phyloP scores from a whole-genome alignment of 2,329 filamentous ascomycete genomes.

The Pseudopyricularia javanii region DNA sequence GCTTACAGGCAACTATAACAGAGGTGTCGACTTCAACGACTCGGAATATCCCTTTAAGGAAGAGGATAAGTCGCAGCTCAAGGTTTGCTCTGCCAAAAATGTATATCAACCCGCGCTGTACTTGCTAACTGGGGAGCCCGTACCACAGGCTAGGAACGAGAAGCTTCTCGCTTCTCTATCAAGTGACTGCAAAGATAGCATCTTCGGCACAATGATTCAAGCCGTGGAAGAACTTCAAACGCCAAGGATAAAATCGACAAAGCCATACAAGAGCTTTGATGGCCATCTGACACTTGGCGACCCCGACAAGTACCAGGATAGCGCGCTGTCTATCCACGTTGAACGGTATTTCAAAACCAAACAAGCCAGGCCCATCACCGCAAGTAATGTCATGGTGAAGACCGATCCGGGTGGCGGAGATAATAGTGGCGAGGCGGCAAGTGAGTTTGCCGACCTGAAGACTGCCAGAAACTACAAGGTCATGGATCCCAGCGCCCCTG shows the following conservation, averaged over 20 bases:
- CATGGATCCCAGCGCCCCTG: constrained; percentile 59
- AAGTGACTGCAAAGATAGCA: constrained; percentile 53
- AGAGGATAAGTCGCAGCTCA: constrained; percentile 63
- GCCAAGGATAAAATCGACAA: constrained; percentile 64
- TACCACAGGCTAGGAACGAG: constrained; percentile 57
- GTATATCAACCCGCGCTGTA: background rate
- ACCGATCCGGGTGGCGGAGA: constrained; percentile 29
- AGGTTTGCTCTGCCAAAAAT: constrained; percentile 32
- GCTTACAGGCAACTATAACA: constrained; percentile 18
- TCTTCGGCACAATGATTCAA: constrained; percentile 75
- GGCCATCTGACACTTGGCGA: constrained; percentile 73
- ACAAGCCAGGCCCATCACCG: constrained; percentile 58
- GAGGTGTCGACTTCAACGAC: constrained; percentile 90
- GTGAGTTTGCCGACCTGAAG: constrained; percentile 55
- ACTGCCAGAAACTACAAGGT: constrained; percentile 72
- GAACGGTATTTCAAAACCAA: constrained; percentile 86
- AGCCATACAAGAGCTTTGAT: constrained; percentile 67
- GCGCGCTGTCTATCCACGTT: constrained; percentile 70
- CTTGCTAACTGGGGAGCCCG: background rate
- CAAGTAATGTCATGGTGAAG: constrained; percentile 61
- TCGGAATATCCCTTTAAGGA: constrained; percentile 83
- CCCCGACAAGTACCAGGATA: constrained; percentile 50
- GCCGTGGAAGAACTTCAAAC: constrained; percentile 69
- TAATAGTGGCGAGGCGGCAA: constrained; percentile 6
- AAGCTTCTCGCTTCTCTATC: constrained; percentile 49